Percentiles rank a stretch among this genome's conserved stretches.
These are phyloP conservation scores for Trichoderma aggressivum DNA, from an alignment of 2,329 filamentous ascomycete genomes.

Conservation along the genomic window DNA sequence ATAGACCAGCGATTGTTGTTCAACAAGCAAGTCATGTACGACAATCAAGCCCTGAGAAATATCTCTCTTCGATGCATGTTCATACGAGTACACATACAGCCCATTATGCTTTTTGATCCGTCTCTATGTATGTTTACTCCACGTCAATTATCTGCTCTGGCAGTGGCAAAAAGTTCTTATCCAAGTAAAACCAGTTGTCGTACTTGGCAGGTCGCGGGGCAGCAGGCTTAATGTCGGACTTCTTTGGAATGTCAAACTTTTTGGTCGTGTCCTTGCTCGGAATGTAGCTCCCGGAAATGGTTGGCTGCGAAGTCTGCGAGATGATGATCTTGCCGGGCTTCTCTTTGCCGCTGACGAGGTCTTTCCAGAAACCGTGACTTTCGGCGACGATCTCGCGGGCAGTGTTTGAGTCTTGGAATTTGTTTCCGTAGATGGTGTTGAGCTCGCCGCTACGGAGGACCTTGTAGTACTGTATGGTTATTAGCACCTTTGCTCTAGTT, in stretches of 20 bases:
- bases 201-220: slow-evolving; percentile 33
- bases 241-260: slow-evolving; percentile 31
- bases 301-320: slow-evolving; percentile 38
- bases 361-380: slow-evolving; percentile 39
- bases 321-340: slow-evolving; percentile 38
- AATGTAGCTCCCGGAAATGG: slow-evolving; percentile 33
- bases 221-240: slow-evolving; percentile 30
- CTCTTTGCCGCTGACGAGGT: slow-evolving; percentile 38
- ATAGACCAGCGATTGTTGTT: background rate
- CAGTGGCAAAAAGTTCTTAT: slow-evolving; percentile 32
- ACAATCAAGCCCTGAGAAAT: background rate
- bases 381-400: slow-evolving; percentile 32
- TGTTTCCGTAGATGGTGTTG: slow-evolving; percentile 36
- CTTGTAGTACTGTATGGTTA: slow-evolving; percentile 37
- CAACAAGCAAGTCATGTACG: background rate
- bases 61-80: background rate
- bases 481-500: background rate
- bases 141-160: slow-evolving; percentile 14
- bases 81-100: background rate
- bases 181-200: slow-evolving; percentile 38
- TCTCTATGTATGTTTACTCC: background rate
- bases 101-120: no score
- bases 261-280: slow-evolving; percentile 31
- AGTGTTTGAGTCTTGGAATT: slow-evolving; percentile 36
- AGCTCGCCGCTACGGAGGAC: slow-evolving; percentile 35